Percentiles rank a stretch among this genome's conserved stretches.
These are phyloP conservation scores for Monosporascus cannonballus DNA, from an alignment of 2,329 filamentous ascomycete genomes.

Conservation along the genomic window DNA sequence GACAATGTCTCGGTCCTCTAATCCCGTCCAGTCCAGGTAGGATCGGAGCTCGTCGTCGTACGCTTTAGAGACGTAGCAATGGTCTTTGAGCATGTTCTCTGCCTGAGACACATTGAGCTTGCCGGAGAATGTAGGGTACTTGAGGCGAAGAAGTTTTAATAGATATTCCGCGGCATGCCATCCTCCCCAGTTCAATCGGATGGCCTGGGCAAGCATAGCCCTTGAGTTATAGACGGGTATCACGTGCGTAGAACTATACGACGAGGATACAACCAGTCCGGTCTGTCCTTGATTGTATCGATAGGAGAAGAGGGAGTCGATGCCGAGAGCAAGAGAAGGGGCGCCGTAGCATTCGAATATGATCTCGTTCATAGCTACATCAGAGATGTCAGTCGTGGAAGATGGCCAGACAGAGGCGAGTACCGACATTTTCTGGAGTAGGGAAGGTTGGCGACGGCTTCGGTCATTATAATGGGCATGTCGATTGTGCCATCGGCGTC, in stretches of 20 bases:
- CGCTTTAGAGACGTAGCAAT: conserved; percentile 82
- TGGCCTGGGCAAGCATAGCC: conserved; percentile 77
- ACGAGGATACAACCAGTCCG: conserved; percentile 85
- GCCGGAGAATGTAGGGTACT: conserved; percentile 83
- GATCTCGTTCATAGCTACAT: conserved; percentile 87
- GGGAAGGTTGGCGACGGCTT: conserved; percentile 82
- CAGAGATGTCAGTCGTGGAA: conserved; percentile 2
- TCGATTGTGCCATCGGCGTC: conserved; percentile 68
- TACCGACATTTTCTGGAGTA: conserved; percentile 84
- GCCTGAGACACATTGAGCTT: conserved; percentile 84
- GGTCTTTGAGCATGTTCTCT: conserved; percentile 78
- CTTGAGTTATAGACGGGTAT: conserved; percentile 89
- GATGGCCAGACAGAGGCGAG: neutral
- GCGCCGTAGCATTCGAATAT: conserved; percentile 93
- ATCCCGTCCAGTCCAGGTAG: conserved; percentile 84
- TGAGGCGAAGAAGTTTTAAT: conserved; percentile 79
- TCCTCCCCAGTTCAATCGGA: conserved; percentile 90
- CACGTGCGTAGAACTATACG: conserved; percentile 88
- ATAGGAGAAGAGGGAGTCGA: conserved; percentile 96
- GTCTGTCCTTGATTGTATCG: conserved; percentile 82
- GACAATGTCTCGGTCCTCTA: conserved; percentile 83
- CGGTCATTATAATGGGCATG: conserved; percentile 88
- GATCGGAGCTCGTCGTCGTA: conserved; percentile 72
- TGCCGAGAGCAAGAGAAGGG: conserved; percentile 85
- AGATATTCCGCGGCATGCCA: conserved; percentile 87